Percentiles rank a stretch among this genome's conserved stretches.
phyloP scores from a whole-genome alignment of 257 asterid genomes.

The Jacaranda copaia region DNA sequence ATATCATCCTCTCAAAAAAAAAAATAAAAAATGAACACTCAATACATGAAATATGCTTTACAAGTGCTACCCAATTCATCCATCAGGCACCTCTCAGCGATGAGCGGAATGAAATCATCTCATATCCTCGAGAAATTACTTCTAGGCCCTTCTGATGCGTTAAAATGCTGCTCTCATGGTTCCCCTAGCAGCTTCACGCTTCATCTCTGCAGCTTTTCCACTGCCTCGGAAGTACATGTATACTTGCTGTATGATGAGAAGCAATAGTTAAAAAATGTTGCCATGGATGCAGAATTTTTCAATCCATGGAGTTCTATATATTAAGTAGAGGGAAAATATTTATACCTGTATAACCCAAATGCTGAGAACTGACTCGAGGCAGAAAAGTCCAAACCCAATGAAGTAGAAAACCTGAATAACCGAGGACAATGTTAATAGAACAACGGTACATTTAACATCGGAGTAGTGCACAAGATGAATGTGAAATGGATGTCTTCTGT shows the following conservation, averaged over 20 bases:
- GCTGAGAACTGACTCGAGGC: conserved; percentile 88
- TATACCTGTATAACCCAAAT: conserved; percentile 96
- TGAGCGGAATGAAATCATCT: not conserved
- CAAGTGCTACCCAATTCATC: conserved; percentile 32
- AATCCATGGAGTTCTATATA: too few relatives aligned
- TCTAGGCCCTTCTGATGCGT: not conserved
- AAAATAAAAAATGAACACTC: conserved; percentile 31
- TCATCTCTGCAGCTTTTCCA: conserved; percentile 89
- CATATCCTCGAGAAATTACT: not conserved
- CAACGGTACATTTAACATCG: not conserved
- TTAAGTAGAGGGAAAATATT: not conserved
- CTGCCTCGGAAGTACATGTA: conserved; percentile 95
- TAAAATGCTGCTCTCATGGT: conserved; percentile 61
- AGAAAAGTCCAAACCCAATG: conserved; percentile 91
- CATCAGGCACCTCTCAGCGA: conserved; percentile 24
- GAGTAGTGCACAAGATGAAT: not conserved
- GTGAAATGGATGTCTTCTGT: not conserved
- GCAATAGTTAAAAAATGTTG: not conserved
- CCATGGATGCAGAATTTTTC: too few relatives aligned
- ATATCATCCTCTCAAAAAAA: not conserved
- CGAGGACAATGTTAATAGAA: conserved; percentile 22
- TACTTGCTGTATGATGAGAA: conserved; percentile 76
- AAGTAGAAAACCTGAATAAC: conserved; percentile 82
- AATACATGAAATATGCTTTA: conserved; percentile 24
- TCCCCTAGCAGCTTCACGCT: conserved; percentile 85